Percentiles rank a stretch among this genome's conserved stretches.
These are phyloP conservation scores for Drechslerella stenobrocha DNA, from an alignment of 2,329 filamentous ascomycete genomes.

Conservation along the genomic window DNA sequence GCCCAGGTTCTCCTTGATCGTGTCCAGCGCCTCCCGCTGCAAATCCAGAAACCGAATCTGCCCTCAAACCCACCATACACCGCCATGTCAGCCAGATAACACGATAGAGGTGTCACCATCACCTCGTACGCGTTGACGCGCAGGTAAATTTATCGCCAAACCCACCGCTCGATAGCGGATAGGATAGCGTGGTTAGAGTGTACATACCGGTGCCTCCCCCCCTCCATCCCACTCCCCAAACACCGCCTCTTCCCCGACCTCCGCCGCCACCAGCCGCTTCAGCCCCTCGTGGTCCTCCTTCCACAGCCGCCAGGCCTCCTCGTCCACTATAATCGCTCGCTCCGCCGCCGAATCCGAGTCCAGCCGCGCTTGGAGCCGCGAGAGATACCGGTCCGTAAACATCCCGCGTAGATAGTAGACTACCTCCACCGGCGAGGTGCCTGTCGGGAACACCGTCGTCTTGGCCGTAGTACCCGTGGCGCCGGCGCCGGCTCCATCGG, in stretches of 20 bases:
- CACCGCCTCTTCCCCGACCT: constrained; percentile 7
- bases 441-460: constrained; percentile 6
- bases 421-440: constrained; percentile 34
- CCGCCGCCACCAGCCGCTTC: constrained; percentile 16
- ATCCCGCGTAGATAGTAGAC: constrained; percentile 22
- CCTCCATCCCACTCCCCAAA: constrained; percentile 40
- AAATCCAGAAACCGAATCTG: constrained; percentile 43
- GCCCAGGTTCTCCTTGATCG: constrained; percentile 40
- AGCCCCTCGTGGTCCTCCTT: constrained; percentile 27
- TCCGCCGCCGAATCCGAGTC: constrained; percentile 1
- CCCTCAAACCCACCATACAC: not conserved
- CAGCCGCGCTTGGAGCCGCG: constrained; percentile 9
- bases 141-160: no score
- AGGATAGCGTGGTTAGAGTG: no score
- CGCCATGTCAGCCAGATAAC: not conserved
- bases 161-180: no score
- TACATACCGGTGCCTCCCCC: constrained; percentile 34
- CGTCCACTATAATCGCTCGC: constrained; percentile 23
- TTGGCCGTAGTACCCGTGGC: no score
- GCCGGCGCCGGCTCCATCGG: no score
- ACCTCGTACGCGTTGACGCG: not conserved
- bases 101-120: not conserved
- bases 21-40: constrained; percentile 35
- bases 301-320: constrained; percentile 40
- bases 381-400: constrained; percentile 32